phyloP scores from a whole-genome alignment of 2,329 filamentous ascomycete genomes.

The Claviceps spartinae region DNA sequence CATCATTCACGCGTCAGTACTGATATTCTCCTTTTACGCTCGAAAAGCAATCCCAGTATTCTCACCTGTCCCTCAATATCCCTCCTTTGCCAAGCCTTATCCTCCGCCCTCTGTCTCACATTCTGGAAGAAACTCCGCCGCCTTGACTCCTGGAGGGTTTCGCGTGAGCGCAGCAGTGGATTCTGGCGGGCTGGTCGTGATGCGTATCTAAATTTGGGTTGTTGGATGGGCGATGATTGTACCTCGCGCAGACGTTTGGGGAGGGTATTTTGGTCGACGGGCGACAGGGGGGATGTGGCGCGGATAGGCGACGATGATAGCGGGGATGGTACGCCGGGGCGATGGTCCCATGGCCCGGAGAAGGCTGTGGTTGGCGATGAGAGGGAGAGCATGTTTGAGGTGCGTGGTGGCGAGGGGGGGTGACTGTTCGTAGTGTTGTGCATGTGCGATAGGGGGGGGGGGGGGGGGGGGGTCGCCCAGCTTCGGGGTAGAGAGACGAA shows the following conservation, averaged over 20 bases:
- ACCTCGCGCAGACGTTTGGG: slow-evolving; percentile 22
- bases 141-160: slow-evolving; percentile 50
- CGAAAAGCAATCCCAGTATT: background rate
- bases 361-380: slow-evolving; percentile 29
- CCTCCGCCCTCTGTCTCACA: slow-evolving; percentile 46
- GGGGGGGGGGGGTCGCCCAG: too few species aligned
- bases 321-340: slow-evolving; percentile 38
- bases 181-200: slow-evolving; percentile 46
- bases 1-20: background rate
- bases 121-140: slow-evolving; percentile 57
- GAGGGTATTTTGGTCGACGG: slow-evolving; percentile 27
- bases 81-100: slow-evolving; percentile 44
- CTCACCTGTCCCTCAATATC: slow-evolving; percentile 44
- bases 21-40: background rate
- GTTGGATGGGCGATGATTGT: slow-evolving; percentile 31
- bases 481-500: background rate
- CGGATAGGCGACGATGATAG: slow-evolving; percentile 46
- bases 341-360: slow-evolving; percentile 29
- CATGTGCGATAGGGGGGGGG: background rate
- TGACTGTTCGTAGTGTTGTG: background rate
- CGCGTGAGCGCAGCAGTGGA: slow-evolving; percentile 44
- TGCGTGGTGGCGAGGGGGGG: slow-evolving; percentile 1
- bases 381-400: slow-evolving; percentile 27
- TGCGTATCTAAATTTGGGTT: slow-evolving; percentile 34
- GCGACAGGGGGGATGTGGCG: slow-evolving; percentile 33